Percentiles rank a stretch among this genome's conserved stretches.
Evolutionary conservation across 495 filamentous ascomycete species (phyloP).

Genomic region (Penicillium atrosanguineum): DNA sequence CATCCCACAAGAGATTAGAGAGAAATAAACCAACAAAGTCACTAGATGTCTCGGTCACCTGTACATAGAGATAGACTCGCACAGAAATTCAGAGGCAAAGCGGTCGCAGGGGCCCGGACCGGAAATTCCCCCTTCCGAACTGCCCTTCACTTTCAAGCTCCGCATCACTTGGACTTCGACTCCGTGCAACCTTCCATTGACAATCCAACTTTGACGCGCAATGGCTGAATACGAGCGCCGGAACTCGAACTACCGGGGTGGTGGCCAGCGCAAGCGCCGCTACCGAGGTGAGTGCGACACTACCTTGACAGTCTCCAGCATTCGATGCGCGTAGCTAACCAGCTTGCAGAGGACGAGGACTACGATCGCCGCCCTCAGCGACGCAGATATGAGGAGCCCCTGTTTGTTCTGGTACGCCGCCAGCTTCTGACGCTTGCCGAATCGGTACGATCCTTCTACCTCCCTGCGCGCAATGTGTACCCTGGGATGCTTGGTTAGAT

Average conservation of each 20-base stretch:
- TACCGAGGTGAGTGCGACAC: constrained; percentile 48
- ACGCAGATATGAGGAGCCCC: constrained; percentile 76
- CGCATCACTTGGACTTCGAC: constrained; percentile 6
- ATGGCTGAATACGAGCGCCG: constrained; percentile 79
- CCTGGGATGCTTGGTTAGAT: background rate
- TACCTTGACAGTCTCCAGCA: background rate
- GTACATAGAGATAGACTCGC: too few relatives aligned
- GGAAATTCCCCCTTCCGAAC: constrained; percentile 15
- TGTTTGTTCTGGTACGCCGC: constrained; percentile 71
- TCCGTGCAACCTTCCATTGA: background rate
- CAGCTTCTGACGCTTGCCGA: constrained; percentile 83
- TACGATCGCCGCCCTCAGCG: constrained; percentile 70
- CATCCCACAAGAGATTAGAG: too few relatives aligned
- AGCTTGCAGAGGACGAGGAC: constrained; percentile 67
- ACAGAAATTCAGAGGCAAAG: background rate
- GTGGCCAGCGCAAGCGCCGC: constrained; percentile 65
- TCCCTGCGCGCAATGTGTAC: background rate
- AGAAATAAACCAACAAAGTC: too few relatives aligned
- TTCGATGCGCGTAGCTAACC: constrained; percentile 10
- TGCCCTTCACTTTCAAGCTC: constrained; percentile 10
- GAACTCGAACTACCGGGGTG: constrained; percentile 44
- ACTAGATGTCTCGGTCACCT: too few relatives aligned
- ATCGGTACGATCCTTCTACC: constrained; percentile 51
- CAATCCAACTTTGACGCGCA: background rate
- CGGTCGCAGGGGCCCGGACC: constrained; percentile 2